Base-by-base conservation (phyloP, 441 rosid genomes). In the Jatropha podagrica region DNA sequence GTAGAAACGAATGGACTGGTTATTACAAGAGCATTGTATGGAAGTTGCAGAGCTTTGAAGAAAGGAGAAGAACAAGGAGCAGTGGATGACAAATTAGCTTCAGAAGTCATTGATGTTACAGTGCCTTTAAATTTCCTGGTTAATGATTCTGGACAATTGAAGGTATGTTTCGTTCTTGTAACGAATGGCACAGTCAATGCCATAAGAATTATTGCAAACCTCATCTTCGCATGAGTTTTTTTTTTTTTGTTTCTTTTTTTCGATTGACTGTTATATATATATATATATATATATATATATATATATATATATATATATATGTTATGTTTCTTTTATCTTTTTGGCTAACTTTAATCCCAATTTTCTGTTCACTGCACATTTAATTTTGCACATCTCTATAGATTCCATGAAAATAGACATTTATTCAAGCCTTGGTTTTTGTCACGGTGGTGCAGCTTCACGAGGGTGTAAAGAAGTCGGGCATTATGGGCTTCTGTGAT, bases 401-500 rank as follows among this genome's bases (percentile, higher is more conserved):
- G 18, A 51, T 49, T 64, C 64, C 41, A n/a, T 70, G 61, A 32
- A 32, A 32, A 32, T 51, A 20, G 40, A 27, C 49, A 65, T 61
- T n/a, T 32, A 26, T 62, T 23, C 48, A 5, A 61, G 63, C 41
- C 73, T 41, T 52, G 41, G 75, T 70, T 76, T 70, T 69, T 49
- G 23, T 67, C 59, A 62, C 62, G 54, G 73, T 41, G 42, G 23
- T 73, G 81, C 88, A 92, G 94, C 96, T 96, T 86, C 98, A 94
- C 46, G 90, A 88, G 60, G 98, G 99, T 68, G 89, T 96, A 76
- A 94, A 90, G 84, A 96, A 96, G 80, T 92, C 94, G 0, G 98
- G 98, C 77, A 92, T 96, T 20, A 94, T 96, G 98, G 99, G 99
- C 5, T 96, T 94, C 79, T 94, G 92, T n/a, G 95, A 96, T 87